A percentile compares a stretch with the other conserved stretches of the same genome.
Evolutionary conservation across 208 protist genomes (phyloP).

Genomic region (Angomonas desouzai): DNA sequence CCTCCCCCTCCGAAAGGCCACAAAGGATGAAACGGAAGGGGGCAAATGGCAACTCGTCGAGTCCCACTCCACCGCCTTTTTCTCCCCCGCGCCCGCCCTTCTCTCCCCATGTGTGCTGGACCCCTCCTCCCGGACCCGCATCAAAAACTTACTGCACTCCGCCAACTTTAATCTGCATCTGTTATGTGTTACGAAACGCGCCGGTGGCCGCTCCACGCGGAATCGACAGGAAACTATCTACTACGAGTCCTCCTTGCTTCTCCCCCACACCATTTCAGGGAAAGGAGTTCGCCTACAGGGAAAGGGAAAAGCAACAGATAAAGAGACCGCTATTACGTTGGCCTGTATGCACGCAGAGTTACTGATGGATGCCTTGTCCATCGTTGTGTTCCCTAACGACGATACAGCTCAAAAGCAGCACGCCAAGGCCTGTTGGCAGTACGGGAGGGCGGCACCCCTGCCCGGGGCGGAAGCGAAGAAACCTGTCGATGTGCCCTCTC

Average conservation of each 20-base stretch:
- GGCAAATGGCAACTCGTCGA: constrained; percentile 76
- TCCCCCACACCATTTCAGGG: not conserved
- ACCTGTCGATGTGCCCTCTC: constrained; percentile 38
- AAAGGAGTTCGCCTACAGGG: constrained; percentile 17
- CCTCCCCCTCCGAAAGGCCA: constrained; percentile 55
- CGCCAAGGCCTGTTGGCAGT: constrained; percentile 68
- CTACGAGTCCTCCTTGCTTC: not conserved
- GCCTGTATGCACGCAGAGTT: constrained; percentile 89
- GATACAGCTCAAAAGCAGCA: constrained; percentile 55
- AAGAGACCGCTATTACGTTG: constrained; percentile 50
- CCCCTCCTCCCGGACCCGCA: constrained; percentile 28
- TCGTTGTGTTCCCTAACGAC: constrained; percentile 64
- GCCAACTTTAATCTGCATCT: constrained; percentile 42
- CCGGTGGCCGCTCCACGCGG: not conserved
- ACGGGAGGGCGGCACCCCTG: constrained; percentile 68
- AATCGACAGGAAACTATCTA: not conserved
- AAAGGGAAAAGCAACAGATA: constrained; percentile 57
- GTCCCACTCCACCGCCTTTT: constrained; percentile 15
- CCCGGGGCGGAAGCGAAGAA: constrained; percentile 37
- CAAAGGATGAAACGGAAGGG: constrained; percentile 70
- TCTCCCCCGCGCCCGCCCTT: constrained; percentile 48
- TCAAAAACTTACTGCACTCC: constrained; percentile 44
- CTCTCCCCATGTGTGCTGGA: constrained; percentile 77
- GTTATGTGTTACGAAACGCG: constrained; percentile 16
- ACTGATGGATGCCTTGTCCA: constrained; percentile 59